phyloP scores from a whole-genome alignment of 2,329 filamentous ascomycete species.

The Alternaria sp. region DNA sequence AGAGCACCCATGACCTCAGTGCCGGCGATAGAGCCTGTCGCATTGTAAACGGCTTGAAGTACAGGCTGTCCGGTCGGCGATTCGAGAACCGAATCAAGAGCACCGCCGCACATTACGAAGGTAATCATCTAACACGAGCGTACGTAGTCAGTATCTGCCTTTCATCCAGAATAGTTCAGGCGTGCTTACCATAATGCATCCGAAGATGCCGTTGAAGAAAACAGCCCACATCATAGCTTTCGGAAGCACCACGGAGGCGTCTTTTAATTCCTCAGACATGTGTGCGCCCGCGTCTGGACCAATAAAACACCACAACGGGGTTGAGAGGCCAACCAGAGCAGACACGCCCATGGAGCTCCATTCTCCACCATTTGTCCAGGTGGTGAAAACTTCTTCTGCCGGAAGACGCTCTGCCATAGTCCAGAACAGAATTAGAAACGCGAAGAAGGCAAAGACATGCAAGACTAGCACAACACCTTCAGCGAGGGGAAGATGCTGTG shows the following conservation, averaged over 20 bases:
- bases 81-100: constrained; percentile 30
- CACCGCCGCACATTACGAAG: constrained; percentile 44
- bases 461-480: constrained; percentile 55
- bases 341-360: constrained; percentile 53
- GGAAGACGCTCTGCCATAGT: constrained; percentile 39
- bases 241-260: constrained; percentile 39
- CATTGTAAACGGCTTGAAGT: constrained; percentile 34
- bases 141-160: neutral
- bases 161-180: neutral
- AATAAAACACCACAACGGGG: constrained; percentile 42
- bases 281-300: constrained; percentile 48
- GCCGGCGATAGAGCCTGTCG: constrained; percentile 29
- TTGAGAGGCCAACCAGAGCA: constrained; percentile 47
- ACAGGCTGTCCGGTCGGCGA: constrained; percentile 25
- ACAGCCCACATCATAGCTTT: constrained; percentile 48
- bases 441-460: constrained; percentile 58
- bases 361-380: constrained; percentile 53
- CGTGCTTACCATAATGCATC: constrained; percentile 37
- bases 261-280: constrained; percentile 44
- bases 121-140: constrained; percentile 14
- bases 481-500: constrained; percentile 51
- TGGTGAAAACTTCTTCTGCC: constrained; percentile 51
- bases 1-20: constrained; percentile 34
- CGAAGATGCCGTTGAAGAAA: constrained; percentile 46
- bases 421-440: constrained; percentile 50